phyloP scores from a whole-genome alignment of 2,329 filamentous ascomycete genomes.

The Periconia sp. region DNA sequence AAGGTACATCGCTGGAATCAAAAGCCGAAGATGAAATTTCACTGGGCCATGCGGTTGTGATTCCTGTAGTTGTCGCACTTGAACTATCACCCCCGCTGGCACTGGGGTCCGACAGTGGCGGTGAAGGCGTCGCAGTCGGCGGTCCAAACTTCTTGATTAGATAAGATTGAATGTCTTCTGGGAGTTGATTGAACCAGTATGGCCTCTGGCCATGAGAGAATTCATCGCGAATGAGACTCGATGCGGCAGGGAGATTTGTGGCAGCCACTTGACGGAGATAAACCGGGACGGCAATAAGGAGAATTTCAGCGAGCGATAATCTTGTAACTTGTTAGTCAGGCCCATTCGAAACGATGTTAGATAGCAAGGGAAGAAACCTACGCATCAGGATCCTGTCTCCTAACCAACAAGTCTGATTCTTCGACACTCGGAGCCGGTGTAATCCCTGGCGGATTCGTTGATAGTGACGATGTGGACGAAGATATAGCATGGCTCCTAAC shows the following conservation, averaged over 20 bases:
- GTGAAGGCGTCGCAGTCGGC: slow-evolving; percentile 27
- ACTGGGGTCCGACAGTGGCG: slow-evolving; percentile 10
- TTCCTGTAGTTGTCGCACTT: slow-evolving; percentile 8
- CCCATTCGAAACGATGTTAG: neutral
- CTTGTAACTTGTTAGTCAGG: slow-evolving; percentile 10
- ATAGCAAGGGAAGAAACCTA: slow-evolving; percentile 16
- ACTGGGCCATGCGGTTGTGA: slow-evolving; percentile 1
- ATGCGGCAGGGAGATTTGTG: slow-evolving; percentile 39
- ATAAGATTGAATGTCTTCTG: slow-evolving; percentile 37
- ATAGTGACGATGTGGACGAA: neutral
- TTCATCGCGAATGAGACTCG: slow-evolving; percentile 36
- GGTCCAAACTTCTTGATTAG: slow-evolving; percentile 37
- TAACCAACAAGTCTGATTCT: slow-evolving; percentile 11
- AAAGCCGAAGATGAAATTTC: slow-evolving; percentile 1
- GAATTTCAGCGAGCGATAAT: slow-evolving; percentile 37
- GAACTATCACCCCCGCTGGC: slow-evolving; percentile 1
- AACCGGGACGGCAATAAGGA: slow-evolving; percentile 38
- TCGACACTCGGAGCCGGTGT: slow-evolving; percentile 29
- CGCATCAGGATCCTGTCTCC: slow-evolving; percentile 34
- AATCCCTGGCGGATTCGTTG: slow-evolving; percentile 16
- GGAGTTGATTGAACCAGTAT: slow-evolving; percentile 35
- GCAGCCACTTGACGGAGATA: slow-evolving; percentile 38
- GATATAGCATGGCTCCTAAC: slow-evolving; percentile 11
- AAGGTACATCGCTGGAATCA: slow-evolving; percentile 1
- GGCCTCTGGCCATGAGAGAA: slow-evolving; percentile 38